These are phyloP conservation scores for Pseudogymnoascus sp. DNA, from an alignment of 2,329 filamentous ascomycete genomes.

Conservation along the genomic window DNA sequence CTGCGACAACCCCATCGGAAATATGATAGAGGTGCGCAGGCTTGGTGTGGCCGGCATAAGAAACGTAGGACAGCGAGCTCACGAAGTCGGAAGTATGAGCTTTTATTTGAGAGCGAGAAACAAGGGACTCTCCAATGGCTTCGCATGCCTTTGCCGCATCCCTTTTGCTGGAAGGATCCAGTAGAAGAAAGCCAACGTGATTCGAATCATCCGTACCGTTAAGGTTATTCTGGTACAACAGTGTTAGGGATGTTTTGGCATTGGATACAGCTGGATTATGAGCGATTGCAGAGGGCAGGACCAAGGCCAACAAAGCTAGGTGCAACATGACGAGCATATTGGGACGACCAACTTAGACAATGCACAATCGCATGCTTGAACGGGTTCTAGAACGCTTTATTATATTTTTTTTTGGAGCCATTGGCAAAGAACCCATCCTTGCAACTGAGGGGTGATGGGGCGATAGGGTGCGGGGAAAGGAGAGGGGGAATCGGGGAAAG, in stretches of 20 bases:
- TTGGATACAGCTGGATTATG: slow-evolving; percentile 22
- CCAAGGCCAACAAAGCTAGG: not conserved
- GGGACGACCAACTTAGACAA: not conserved
- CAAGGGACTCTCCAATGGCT: slow-evolving; percentile 38
- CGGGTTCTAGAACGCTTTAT: not conserved
- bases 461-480: not conserved
- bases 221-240: slow-evolving; percentile 47
- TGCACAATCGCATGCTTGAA: not conserved
- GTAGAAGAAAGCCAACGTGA: slow-evolving; percentile 42
- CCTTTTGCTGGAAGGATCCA: slow-evolving; percentile 34
- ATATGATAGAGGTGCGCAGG: slow-evolving; percentile 36
- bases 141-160: slow-evolving; percentile 37
- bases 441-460: not conserved
- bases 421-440: not conserved
- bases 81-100: slow-evolving; percentile 38
- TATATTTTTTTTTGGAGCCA: not conserved
- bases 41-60: slow-evolving; percentile 32
- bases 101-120: slow-evolving; percentile 34
- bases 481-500: not conserved
- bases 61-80: slow-evolving; percentile 37
- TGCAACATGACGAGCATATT: not conserved
- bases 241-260: slow-evolving; percentile 37
- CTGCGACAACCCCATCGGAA: slow-evolving; percentile 31
- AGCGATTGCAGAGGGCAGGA: not conserved
- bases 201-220: slow-evolving; percentile 45